Conservation (phyloP, 768 basidiomycete genomes). For the Rhizopogon rudus region DNA sequence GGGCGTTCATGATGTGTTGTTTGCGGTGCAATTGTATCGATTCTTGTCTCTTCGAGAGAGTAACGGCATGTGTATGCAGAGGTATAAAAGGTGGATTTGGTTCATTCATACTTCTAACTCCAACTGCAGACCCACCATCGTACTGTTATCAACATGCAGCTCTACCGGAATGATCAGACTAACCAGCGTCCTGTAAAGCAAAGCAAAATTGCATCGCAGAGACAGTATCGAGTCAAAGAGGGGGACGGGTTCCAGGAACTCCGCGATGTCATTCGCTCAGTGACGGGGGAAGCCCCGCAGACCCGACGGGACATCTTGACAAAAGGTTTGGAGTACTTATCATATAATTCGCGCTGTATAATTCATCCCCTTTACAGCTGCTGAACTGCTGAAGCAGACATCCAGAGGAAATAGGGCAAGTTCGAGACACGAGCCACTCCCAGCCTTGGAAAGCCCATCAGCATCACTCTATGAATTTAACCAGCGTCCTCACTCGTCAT, state of each 20-base stretch:
- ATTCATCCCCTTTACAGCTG: not conserved
- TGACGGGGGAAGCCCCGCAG: slow-evolving; percentile 18
- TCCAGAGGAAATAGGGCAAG: not conserved
- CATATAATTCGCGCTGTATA: not conserved
- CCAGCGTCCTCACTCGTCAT: not conserved
- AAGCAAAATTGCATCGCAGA: slow-evolving; percentile 14
- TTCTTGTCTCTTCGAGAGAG: not conserved
- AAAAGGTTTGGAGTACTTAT: slow-evolving; percentile 10
- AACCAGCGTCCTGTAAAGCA: not conserved
- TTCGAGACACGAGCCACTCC: not conserved
- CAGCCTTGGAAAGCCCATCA: not conserved
- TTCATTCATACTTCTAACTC: not conserved
- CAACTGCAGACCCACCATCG: not conserved
- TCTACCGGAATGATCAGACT: not conserved
- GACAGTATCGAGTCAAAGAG: slow-evolving; percentile 26
- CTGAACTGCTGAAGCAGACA: not conserved
- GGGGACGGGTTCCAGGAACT: slow-evolving; percentile 26
- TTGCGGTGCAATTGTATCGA: too few relatives aligned
- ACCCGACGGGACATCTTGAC: slow-evolving; percentile 25
- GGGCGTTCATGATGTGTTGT: too few relatives aligned
- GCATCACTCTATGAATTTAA: not conserved
- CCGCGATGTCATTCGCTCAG: slow-evolving; percentile 17
- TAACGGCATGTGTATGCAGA: not conserved
- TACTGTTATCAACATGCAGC: not conserved
- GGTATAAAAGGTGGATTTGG: not conserved